Percentiles rank a stretch among this genome's conserved stretches.
These are phyloP conservation scores for Moniliella sp. DNA, from an alignment of 1,284 basidiomycete genomes.

Conservation along the genomic window DNA sequence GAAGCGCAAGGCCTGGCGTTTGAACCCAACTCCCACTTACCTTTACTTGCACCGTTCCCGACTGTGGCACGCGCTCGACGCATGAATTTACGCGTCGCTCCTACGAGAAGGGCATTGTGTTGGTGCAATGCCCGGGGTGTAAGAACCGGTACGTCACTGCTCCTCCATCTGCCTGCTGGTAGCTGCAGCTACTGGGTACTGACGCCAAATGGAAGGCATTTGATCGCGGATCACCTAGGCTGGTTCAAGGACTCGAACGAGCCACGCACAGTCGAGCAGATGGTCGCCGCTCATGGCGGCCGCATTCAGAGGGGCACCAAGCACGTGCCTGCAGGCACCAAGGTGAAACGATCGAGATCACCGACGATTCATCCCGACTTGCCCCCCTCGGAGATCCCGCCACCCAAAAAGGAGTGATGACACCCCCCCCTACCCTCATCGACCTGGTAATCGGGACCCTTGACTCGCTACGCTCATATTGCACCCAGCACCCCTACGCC, in stretches of 20 bases:
- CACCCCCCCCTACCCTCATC: no score
- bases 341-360: neutral
- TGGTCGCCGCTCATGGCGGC: slow-evolving; percentile 23
- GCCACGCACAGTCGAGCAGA: slow-evolving; percentile 27
- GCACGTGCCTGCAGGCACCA: slow-evolving; percentile 1
- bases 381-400: no score
- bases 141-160: slow-evolving; percentile 53
- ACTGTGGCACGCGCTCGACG: slow-evolving; percentile 59
- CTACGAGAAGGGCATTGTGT: slow-evolving; percentile 69
- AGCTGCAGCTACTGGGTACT: no score
- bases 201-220: slow-evolving; percentile 9
- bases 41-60: slow-evolving; percentile 33
- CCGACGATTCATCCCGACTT: no score
- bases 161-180: neutral
- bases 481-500: no score
- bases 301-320: slow-evolving; percentile 15
- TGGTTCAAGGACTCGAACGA: slow-evolving; percentile 26
- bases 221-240: slow-evolving; percentile 30
- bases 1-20: no score
- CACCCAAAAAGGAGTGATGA: no score
- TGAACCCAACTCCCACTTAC: slow-evolving; percentile 22
- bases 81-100: slow-evolving; percentile 67
- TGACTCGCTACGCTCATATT: no score
- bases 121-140: slow-evolving; percentile 76
- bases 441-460: no score